phyloP scores from a whole-genome alignment of 2,329 filamentous ascomycete genomes.

The Dactylellina haptotyla region DNA sequence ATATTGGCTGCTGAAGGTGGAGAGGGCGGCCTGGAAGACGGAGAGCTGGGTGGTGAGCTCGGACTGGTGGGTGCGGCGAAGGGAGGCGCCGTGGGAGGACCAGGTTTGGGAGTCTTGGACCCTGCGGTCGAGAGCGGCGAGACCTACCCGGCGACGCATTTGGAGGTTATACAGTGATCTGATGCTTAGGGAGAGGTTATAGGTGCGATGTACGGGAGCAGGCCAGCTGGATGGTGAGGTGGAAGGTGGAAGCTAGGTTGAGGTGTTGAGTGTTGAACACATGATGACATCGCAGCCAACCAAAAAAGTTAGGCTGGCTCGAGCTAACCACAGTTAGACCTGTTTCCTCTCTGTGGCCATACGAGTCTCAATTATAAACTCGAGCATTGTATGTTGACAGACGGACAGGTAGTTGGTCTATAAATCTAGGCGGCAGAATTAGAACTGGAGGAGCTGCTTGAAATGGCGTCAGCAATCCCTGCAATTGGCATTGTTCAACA shows the following conservation, averaged over 20 bases:
- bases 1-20: slow-evolving; percentile 95
- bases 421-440: too few relatives aligned
- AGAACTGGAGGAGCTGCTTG: too few relatives aligned
- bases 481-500: too few relatives aligned
- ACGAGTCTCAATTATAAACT: too few relatives aligned
- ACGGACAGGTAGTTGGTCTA: too few relatives aligned
- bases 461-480: too few relatives aligned
- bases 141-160: slow-evolving; percentile 81
- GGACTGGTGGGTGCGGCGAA: slow-evolving; percentile 84
- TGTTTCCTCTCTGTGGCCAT: too few relatives aligned
- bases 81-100: slow-evolving; percentile 70
- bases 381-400: too few relatives aligned
- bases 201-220: not conserved
- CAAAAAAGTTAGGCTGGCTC: too few relatives aligned
- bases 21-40: slow-evolving; percentile 93
- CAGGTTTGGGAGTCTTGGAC: slow-evolving; percentile 61
- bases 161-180: slow-evolving; percentile 58
- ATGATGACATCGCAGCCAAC: slow-evolving; percentile 20
- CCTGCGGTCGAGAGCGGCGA: slow-evolving; percentile 87
- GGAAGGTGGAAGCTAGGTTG: not conserved
- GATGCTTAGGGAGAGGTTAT: not conserved
- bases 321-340: too few relatives aligned
- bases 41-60: slow-evolving; percentile 92
- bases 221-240: not conserved
- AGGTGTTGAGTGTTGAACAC: slow-evolving; percentile 13